Evolutionary conservation across 2,329 filamentous ascomycete species (phyloP), one percentile per base, ranked within the genome.

Genomic region (Colletotrichum agaves): DNA sequence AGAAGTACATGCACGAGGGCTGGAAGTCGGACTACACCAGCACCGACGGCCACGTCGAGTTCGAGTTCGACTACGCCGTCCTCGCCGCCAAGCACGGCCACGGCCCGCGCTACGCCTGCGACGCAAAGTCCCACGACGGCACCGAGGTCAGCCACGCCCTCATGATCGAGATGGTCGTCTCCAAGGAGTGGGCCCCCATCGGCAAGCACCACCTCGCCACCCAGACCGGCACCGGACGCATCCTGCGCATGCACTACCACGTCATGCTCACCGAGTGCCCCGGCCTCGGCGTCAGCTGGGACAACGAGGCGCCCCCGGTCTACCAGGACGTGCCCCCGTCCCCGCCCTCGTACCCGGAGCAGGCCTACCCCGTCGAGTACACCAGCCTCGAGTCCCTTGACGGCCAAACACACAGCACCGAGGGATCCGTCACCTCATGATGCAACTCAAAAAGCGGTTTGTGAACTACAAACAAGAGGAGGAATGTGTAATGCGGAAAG

Each of bases 251-350:
- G 87, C 93, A 97, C 77, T 98, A 98, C 82, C 89, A 88, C 73
- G 85, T 96, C 60, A 84, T 89, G 64, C 86, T 98, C 62, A 98
- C 94, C 4, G 92, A 97, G 80, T 88, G 93, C 67, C 88, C 88
- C 19, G 95, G 95, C 17, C 87, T 97, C 76, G 94, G 95, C 57
- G 94, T 99, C 74, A 93, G 92, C 73, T 99, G 96, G 95, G 95
- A 98, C 73, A 95, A 98, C 80, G 95, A 99, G 82, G 90, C 93
- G 75, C 95, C 95, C 12, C 95, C 95, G 1, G 88, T 97, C 72
- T 99, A 99, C 80, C 91, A 96, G 79, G 93, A 98, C 76, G 94
- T 98, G 46, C 94, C 95, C 1, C 90, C 89, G 2, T 93, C 91
- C 74, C 95, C 95, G 55, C 95, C 95, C 0, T 85, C 84, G 5